These are phyloP conservation scores for Camellia granthamiana DNA, from an alignment of 148 eudicot genomes.

Conservation along the genomic window DNA sequence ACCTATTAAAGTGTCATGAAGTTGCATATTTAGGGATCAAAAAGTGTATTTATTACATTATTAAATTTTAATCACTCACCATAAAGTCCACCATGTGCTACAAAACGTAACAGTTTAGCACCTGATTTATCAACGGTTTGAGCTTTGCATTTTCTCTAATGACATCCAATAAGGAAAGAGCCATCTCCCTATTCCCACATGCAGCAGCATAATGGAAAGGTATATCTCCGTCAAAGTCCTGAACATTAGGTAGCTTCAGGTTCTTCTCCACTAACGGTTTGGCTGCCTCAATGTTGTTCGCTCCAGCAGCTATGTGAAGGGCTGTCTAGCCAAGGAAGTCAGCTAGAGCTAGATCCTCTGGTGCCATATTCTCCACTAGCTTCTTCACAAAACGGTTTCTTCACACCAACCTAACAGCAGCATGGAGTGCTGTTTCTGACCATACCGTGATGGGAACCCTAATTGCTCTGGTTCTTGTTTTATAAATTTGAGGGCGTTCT, in stretches of 20 bases:
- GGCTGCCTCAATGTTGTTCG: constrained; percentile 5
- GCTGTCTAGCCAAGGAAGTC: not conserved
- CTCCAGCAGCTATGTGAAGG: not conserved
- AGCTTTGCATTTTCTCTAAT: not conserved
- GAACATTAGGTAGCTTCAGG: not conserved
- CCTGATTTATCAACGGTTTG: no score
- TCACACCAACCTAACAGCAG: not conserved
- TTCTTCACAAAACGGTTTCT: constrained; percentile 6
- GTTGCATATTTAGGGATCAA: no score
- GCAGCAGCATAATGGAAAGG: not conserved
- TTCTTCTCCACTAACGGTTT: not conserved
- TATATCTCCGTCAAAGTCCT: not conserved
- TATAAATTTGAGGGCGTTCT: not conserved
- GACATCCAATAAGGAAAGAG: not conserved
- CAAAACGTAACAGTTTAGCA: no score
- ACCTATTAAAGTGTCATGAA: no score
- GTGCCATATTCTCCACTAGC: not conserved
- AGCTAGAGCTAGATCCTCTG: not conserved
- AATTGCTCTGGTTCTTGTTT: not conserved
- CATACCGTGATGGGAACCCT: not conserved
- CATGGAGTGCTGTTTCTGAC: not conserved
- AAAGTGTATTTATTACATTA: no score
- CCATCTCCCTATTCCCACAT: not conserved
- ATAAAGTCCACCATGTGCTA: no score
- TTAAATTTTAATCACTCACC: no score